A percentile compares a stretch with the other conserved stretches of the same genome.
Conservation (phyloP, 225 moss, liverwort and hornwort genomes). For the Marchantia paleacea region DNA sequence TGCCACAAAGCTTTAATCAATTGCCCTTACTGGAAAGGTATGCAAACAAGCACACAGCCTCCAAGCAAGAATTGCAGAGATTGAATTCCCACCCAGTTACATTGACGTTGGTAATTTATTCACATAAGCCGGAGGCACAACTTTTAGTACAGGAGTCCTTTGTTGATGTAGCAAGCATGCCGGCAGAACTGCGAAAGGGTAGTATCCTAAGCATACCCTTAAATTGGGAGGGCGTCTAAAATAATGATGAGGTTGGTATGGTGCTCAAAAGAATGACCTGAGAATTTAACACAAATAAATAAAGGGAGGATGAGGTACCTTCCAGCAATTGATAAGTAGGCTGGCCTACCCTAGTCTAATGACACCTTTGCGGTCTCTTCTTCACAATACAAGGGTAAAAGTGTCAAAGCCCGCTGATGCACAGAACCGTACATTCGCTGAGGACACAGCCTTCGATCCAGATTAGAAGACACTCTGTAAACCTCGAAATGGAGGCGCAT, state of each 20-base stretch:
- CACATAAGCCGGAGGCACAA: slow-evolving; percentile 49
- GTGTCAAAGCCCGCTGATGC: slow-evolving; percentile 36
- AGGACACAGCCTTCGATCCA: slow-evolving; percentile 28
- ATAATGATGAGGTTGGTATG: slow-evolving; percentile 36
- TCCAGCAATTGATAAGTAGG: slow-evolving; percentile 47
- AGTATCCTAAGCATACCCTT: slow-evolving; percentile 36
- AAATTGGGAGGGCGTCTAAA: slow-evolving; percentile 45
- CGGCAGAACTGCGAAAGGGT: slow-evolving; percentile 37
- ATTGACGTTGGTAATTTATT: slow-evolving; percentile 50
- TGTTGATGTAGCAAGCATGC: slow-evolving; percentile 35
- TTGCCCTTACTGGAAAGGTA: not conserved
- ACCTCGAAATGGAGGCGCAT: slow-evolving; percentile 30
- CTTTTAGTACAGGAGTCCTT: slow-evolving; percentile 38
- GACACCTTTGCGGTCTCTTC: slow-evolving; percentile 34
- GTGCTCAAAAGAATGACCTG: slow-evolving; percentile 53
- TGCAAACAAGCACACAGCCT: slow-evolving; percentile 7
- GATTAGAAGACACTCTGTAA: slow-evolving; percentile 37
- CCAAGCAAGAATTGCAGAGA: slow-evolving; percentile 24
- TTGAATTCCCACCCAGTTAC: slow-evolving; percentile 36
- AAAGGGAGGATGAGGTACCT: slow-evolving; percentile 45
- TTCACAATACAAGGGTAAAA: slow-evolving; percentile 25
- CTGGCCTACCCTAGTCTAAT: slow-evolving; percentile 44
- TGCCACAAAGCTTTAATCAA: not conserved
- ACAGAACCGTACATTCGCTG: slow-evolving; percentile 28
- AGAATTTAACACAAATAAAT: slow-evolving; percentile 45